Base-by-base conservation (phyloP, 441 rosid genomes). In the Arabidopsis lyrata region DNA sequence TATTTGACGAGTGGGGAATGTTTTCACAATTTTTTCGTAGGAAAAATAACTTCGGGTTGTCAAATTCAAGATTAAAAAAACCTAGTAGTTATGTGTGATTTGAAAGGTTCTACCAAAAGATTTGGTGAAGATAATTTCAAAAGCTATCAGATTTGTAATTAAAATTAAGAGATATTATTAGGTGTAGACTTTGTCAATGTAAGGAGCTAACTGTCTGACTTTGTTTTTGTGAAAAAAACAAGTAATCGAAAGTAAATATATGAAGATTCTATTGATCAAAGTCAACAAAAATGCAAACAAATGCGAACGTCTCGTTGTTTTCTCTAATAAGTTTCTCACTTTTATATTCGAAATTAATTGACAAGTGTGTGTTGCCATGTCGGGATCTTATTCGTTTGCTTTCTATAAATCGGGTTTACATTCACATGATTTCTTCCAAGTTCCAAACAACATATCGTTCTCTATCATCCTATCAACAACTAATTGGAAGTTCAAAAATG, bases 181-280 rank as follows among this genome's bases (percentile, higher is more conserved):
- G 75, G 77, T 72, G 66, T 72, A 53, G 73, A 72, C 73, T 60
- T 77, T 77, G 73, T 66, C 80, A 70, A 47, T 61, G n/a, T 2
- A 38, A 75, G 22, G 36, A 74, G 9, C 52, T 47, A 16, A 16
- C 18, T 35, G 53, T 69, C 5, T 1, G 36, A 60, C 49, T 76
- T 62, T 76, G 15, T 42, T 42, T 42, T 47, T 45, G 48, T 32
- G n/a, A 12, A 48, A 39, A 3, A 48, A 35, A 29, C 4, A 29
- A 24, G 31, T 4, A 49, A 32, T 48, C 15, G 8, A 20, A 44
- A 55, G 55, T 67, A 54, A 18, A 54, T 16, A 13, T 35, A 63
- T 49, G 62, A 70, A 70, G 61, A 70, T 77, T 66, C 58, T 27
- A 59, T 27, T 34, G 10, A 52, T 72, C 18, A 50, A 77, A 77